Percentiles rank a stretch among this genome's conserved stretches.
phyloP scores from a whole-genome alignment of 2,329 filamentous ascomycete species.

The Trichoderma brevicompactum region DNA sequence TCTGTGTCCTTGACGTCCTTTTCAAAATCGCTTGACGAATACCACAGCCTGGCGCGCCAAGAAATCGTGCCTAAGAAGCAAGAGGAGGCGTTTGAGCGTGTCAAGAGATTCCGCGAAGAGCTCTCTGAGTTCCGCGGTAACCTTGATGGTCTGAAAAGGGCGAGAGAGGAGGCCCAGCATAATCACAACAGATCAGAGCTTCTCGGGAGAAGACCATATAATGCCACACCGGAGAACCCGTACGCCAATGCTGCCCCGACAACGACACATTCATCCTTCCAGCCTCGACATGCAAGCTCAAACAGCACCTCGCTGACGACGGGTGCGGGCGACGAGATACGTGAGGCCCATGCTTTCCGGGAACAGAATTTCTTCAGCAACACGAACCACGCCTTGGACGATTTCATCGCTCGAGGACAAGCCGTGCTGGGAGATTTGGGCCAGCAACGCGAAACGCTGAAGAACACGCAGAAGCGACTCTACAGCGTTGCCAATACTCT shows the following conservation, averaged over 20 bases:
- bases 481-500: conserved; percentile 94
- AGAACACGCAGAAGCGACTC: conserved; percentile 86
- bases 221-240: conserved; percentile 86
- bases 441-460: conserved; percentile 90
- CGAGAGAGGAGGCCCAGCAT: conserved; percentile 74
- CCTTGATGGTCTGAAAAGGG: conserved; percentile 76
- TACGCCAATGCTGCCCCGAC: conserved; percentile 65
- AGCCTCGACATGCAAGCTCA: conserved; percentile 49
- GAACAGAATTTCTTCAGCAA: conserved; percentile 86
- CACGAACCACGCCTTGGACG: conserved; percentile 85
- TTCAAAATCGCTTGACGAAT: conserved; percentile 89
- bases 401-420: conserved; percentile 89
- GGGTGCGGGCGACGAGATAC: conserved; percentile 64
- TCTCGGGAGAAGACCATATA: conserved; percentile 80
- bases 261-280: conserved; percentile 43
- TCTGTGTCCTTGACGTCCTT: conserved; percentile 80
- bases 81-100: conserved; percentile 83
- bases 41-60: conserved; percentile 80
- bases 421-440: conserved; percentile 88
- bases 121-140: conserved; percentile 77
- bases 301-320: conserved; percentile 39
- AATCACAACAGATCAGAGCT: conserved; percentile 75
- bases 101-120: conserved; percentile 84
- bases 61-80: conserved; percentile 91
- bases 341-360: conserved; percentile 82